Conservation (phyloP, 495 filamentous ascomycete genomes). For the Hypomontagnella monticulosa region DNA sequence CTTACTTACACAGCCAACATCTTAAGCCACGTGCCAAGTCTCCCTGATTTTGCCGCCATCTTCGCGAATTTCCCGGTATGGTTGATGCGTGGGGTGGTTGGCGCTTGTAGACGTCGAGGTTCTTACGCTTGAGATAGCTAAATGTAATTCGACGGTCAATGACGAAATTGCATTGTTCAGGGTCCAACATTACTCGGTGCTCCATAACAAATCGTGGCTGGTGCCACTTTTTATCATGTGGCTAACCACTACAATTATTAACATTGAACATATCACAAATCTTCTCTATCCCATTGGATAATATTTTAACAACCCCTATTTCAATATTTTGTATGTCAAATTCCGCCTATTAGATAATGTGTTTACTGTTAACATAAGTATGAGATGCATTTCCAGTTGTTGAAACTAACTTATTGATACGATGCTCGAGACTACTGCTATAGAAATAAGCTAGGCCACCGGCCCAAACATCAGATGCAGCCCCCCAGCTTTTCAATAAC, state of each 20-base stretch:
- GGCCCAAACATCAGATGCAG: neutral
- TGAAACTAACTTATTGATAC: too few species aligned
- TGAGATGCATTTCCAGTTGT: too few species aligned
- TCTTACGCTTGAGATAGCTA: neutral
- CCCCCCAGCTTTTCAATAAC: conserved; percentile 6
- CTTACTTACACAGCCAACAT: conserved; percentile 68
- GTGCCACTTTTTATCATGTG: neutral
- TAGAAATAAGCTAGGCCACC: conserved; percentile 1
- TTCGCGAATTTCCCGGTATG: neutral
- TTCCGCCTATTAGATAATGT: too few species aligned
- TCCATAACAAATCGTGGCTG: conserved; percentile 19
- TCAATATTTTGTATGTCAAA: too few species aligned
- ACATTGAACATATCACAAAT: too few species aligned
- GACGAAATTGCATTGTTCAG: conserved; percentile 39
- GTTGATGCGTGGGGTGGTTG: conserved; percentile 24
- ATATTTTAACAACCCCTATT: neutral
- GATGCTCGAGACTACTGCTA: neutral
- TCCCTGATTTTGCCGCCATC: conserved; percentile 45
- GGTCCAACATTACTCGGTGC: conserved; percentile 11
- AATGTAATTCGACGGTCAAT: conserved; percentile 27
- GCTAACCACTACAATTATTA: too few species aligned
- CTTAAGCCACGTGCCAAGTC: conserved; percentile 50
- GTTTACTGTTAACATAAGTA: too few species aligned
- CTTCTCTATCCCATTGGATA: conserved; percentile 13
- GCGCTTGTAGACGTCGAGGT: conserved; percentile 19